Evolutionary conservation across 495 filamentous ascomycete genomes (phyloP).

Genomic region (Aspergillus leporis): DNA sequence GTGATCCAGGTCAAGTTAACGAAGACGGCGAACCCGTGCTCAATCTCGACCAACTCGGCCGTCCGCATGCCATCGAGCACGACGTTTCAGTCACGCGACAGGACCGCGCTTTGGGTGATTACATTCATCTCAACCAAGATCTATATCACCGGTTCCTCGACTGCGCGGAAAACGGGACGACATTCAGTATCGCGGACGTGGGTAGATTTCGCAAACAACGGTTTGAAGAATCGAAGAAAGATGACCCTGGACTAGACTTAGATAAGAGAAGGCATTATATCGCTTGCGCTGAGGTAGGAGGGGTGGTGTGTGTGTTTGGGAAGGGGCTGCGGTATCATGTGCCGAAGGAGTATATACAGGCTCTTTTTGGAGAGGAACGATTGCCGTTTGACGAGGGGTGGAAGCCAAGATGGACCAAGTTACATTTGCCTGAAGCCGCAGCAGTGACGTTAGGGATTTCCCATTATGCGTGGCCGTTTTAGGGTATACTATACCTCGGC

Average conservation of each 20-base stretch:
- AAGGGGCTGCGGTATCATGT: constrained; percentile 8
- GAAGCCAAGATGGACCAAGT: constrained; percentile 13
- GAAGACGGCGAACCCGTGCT: constrained; percentile 11
- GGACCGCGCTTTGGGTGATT: constrained; percentile 20
- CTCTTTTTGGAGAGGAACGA: constrained; percentile 21
- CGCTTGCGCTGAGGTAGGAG: constrained; percentile 16
- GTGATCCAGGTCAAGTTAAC: constrained; percentile 16
- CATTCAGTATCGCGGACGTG: constrained; percentile 6
- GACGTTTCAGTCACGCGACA: constrained; percentile 21
- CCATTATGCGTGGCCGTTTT: constrained; percentile 14
- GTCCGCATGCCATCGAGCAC: constrained; percentile 20
- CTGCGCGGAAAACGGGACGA: not conserved
- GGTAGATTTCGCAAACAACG: constrained; percentile 15
- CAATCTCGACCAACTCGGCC: constrained; percentile 19
- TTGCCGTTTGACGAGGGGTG: constrained; percentile 22
- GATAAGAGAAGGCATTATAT: constrained; percentile 10
- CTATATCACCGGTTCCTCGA: constrained; percentile 12
- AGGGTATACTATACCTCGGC: not conserved
- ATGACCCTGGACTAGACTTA: constrained; percentile 6
- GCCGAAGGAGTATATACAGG: constrained; percentile 16
- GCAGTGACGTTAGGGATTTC: constrained; percentile 10
- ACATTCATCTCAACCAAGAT: constrained; percentile 8
- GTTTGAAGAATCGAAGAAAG: constrained; percentile 11
- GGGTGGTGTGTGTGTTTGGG: constrained; percentile 15
- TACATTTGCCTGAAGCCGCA: constrained; percentile 12